Evolutionary conservation across 805 yeast genomes (phyloP), one percentile per base, ranked within the genome.

Genomic region (Brettanomyces custersianus): DNA sequence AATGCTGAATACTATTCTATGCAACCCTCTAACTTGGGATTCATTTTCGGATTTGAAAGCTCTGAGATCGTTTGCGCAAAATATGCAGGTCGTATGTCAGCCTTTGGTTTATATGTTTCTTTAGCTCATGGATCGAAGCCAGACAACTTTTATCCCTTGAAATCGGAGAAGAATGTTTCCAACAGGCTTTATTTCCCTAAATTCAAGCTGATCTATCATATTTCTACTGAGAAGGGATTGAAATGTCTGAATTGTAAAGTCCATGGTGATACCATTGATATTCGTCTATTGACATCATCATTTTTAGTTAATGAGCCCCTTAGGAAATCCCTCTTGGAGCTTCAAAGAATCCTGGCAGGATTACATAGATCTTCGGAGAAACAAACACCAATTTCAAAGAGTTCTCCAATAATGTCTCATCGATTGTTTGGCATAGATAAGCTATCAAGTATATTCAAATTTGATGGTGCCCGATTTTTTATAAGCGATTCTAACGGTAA

Each of bases 41-140:
- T 85, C n/a, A 77, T 82, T 26, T 41, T 76, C 21, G 96, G 96
- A 0, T 84, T 81, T 37, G 85, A 83, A 43, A 62, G 77, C 13
- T 71, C 85, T 16, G 81, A 77, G 42, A 75, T 85, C 2, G 72
- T 77, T 0, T 68, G 78, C 17, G 78, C 77, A 31, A 70, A 72
- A 13, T 64, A 63, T 7, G 56, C 73, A 28, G 94, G 94, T 3
- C 77, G 78, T 42, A 61, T 85, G 27, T 72, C 86, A 0, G 60
- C 85, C 38, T 64, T 72, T 35, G 82, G 78, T 31, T 81, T 85
- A 4, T 86, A 74, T 48, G 46, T 82, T 2, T 74, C 94, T 0
- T 74, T 78, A 2, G 88, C 94, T 0, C 72, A 72, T 44, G 86
- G 90, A 0, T 46, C 60, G 5, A 52, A 68, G 4, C 55, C 79